These are phyloP conservation scores for Candida vartiovaarae DNA, from an alignment of 805 yeast genomes.

Conservation along the genomic window DNA sequence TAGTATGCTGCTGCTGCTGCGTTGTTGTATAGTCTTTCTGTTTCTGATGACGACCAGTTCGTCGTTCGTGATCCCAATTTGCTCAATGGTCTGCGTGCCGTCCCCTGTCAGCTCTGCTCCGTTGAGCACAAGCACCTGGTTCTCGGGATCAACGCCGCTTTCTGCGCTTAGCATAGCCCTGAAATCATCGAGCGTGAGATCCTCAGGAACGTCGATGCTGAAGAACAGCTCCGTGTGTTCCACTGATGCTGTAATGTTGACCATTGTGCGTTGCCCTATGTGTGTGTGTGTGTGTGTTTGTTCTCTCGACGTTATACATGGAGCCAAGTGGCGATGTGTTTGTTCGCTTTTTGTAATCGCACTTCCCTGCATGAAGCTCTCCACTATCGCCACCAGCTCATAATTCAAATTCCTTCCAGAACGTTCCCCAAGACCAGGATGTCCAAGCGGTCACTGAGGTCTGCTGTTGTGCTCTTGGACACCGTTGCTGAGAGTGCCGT, in stretches of 20 bases:
- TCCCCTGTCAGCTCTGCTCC: conserved; percentile 32
- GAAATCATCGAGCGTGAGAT: conserved; percentile 59
- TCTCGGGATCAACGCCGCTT: conserved; percentile 19
- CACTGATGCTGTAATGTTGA: conserved; percentile 15
- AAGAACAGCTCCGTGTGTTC: conserved; percentile 13
- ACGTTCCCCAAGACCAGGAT: no score
- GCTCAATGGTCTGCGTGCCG: conserved; percentile 32
- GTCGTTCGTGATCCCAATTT: conserved; percentile 44
- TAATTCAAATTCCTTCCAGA: no score
- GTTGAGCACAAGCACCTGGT: conserved; percentile 45
- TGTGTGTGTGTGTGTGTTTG: no score
- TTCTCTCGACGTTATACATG: no score
- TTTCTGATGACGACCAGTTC: conserved; percentile 37
- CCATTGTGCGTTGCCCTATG: conserved; percentile 5
- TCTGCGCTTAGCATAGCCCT: conserved; percentile 56
- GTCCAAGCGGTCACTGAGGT: no score
- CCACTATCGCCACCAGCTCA: no score
- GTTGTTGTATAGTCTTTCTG: conserved; percentile 1
- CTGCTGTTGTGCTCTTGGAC: no score
- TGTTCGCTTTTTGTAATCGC: no score
- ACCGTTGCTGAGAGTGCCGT: no score
- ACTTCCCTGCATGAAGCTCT: no score
- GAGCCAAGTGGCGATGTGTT: no score
- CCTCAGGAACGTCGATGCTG: conserved; percentile 55
- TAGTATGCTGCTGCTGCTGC: neutral